Conservation (phyloP, 352 stramenopile genomes). For the Phytophthora chlamydospora region DNA sequence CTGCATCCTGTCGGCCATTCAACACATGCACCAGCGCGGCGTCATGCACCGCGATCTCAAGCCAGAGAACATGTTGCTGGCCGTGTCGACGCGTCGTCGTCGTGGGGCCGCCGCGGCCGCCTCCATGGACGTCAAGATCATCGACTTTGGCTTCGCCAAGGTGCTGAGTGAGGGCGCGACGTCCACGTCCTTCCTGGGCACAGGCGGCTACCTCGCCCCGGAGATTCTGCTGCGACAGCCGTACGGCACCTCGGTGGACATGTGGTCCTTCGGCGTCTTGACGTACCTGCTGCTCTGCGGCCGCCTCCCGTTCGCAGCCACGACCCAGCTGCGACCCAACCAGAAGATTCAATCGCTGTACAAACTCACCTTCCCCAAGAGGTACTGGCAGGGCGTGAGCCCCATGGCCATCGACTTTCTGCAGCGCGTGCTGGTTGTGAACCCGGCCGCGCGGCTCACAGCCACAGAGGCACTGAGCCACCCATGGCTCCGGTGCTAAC, state of each 20-base stretch:
- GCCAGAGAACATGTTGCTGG: constrained; percentile 78
- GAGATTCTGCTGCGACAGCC: constrained; percentile 97
- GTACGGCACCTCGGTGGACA: constrained; percentile 96
- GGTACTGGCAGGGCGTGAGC: constrained; percentile 78
- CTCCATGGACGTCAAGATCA: constrained; percentile 94
- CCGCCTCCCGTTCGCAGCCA: constrained; percentile 80
- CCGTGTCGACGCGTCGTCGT: constrained; percentile 32
- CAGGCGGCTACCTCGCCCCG: constrained; percentile 95
- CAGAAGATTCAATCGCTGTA: constrained; percentile 72
- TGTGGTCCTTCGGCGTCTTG: constrained; percentile 97
- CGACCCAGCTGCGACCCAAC: constrained; percentile 59
- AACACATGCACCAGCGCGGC: constrained; percentile 75
- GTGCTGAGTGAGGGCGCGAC: constrained; percentile 62
- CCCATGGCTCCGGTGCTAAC: constrained; percentile 49
- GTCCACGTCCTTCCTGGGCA: constrained; percentile 80
- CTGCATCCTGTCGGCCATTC: constrained; percentile 70
- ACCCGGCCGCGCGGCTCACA: constrained; percentile 55
- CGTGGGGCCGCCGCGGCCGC: constrained; percentile 11
- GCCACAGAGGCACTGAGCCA: constrained; percentile 62
- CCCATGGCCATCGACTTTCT: constrained; percentile 64
- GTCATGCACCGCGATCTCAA: constrained; percentile 81
- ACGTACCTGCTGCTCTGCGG: constrained; percentile 97
- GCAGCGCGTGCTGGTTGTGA: constrained; percentile 63
- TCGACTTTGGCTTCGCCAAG: constrained; percentile 99
- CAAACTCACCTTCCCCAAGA: constrained; percentile 71